A percentile compares a stretch with the other conserved stretches of the same genome.
Evolutionary conservation across 768 basidiomycete genomes (phyloP).

Genomic region (Russula griseocarnosa): DNA sequence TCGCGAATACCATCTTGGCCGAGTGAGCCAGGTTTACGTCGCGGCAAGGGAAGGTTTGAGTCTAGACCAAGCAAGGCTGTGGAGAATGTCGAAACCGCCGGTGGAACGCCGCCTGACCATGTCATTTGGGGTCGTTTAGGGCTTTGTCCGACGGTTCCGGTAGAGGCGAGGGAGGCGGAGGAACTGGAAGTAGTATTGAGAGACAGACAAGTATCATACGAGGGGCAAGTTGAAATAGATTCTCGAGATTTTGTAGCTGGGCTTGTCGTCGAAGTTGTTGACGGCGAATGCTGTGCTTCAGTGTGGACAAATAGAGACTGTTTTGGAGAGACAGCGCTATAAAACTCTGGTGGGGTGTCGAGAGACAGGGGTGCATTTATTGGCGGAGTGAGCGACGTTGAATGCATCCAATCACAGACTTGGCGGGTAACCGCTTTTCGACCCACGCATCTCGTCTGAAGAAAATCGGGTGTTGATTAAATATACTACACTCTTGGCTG

Average conservation of each 20-base stretch:
- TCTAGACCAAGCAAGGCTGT: conserved; percentile 71
- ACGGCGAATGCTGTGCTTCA: conserved; percentile 79
- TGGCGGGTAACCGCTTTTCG: too few species aligned
- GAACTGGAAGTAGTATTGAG: conserved; percentile 38
- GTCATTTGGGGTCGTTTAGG: conserved; percentile 21
- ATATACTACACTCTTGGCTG: too few species aligned
- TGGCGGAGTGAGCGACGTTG: conserved; percentile 1
- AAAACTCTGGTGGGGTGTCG: too few species aligned
- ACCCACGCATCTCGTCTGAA: too few species aligned
- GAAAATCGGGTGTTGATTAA: too few species aligned
- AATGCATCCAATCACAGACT: conserved; percentile 9
- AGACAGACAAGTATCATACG: conserved; percentile 62
- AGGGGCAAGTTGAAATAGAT: conserved; percentile 59
- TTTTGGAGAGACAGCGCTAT: neutral
- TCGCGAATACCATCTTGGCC: conserved; percentile 62
- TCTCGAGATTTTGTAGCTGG: conserved; percentile 67
- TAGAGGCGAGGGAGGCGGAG: conserved; percentile 39
- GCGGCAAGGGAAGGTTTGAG: conserved; percentile 66
- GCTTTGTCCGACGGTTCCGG: conserved; percentile 32
- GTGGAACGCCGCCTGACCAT: conserved; percentile 61
- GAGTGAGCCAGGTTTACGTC: conserved; percentile 43
- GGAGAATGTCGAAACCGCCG: conserved; percentile 69
- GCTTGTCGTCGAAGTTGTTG: too few species aligned
- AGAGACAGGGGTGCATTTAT: neutral
- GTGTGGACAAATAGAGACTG: conserved; percentile 73